Evolutionary conservation across 2,329 filamentous ascomycete species (phyloP).

Genomic region (Penicillium sp.): DNA sequence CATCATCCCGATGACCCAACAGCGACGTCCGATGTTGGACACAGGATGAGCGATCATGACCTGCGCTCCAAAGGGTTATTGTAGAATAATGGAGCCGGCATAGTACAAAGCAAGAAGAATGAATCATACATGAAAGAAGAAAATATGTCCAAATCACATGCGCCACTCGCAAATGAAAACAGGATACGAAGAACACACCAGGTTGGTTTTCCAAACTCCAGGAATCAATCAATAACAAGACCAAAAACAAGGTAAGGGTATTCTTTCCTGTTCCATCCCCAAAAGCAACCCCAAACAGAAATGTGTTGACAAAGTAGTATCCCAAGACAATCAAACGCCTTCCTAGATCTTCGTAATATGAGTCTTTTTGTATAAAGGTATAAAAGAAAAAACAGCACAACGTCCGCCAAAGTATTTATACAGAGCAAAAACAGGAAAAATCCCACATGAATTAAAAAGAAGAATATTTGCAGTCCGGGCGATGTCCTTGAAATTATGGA

Average conservation of each 20-base stretch:
- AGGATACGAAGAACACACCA: constrained; percentile 4
- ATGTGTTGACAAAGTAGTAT: background rate
- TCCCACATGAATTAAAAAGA: constrained; percentile 6
- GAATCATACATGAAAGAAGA: constrained; percentile 18
- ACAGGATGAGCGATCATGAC: background rate
- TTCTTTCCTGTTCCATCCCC: constrained; percentile 17
- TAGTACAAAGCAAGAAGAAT: constrained; percentile 15
- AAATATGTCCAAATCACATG: background rate
- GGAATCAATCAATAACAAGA: background rate
- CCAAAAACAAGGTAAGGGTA: constrained; percentile 14
- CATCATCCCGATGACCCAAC: background rate
- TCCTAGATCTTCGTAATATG: constrained; percentile 13
- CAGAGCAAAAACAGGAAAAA: constrained; percentile 1
- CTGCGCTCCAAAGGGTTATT: constrained; percentile 9
- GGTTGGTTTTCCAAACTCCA: background rate
- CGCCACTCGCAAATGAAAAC: constrained; percentile 6
- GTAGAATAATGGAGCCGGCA: constrained; percentile 9
- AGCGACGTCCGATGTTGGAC: background rate
- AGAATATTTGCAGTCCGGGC: constrained; percentile 12
- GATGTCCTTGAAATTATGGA: constrained; percentile 9
- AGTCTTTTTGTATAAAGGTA: constrained; percentile 9
- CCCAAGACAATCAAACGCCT: constrained; percentile 9
- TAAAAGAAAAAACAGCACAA: constrained; percentile 6
- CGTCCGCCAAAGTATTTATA: constrained; percentile 10
- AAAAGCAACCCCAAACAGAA: constrained; percentile 3